Evolutionary conservation across 1,284 basidiomycete genomes (phyloP).

Genomic region (Leccinum subspadiceum): DNA sequence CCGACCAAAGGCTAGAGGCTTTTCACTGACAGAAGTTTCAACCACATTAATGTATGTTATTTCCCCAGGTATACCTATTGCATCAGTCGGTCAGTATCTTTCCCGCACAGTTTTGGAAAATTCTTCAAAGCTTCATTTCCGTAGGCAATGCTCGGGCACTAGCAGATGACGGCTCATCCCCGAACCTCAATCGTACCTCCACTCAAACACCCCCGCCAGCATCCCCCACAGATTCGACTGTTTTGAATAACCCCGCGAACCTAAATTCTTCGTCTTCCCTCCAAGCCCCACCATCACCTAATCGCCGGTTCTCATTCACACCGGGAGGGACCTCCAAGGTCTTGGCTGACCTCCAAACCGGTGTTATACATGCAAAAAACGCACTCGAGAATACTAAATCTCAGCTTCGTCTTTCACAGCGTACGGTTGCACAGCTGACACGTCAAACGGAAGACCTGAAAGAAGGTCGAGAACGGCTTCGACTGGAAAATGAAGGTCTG

Average conservation of each 20-base stretch:
- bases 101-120: slow-evolving; percentile 9
- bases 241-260: slow-evolving; percentile 17
- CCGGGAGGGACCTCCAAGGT: slow-evolving; percentile 80
- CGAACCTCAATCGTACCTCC: slow-evolving; percentile 33
- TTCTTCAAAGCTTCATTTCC: slow-evolving; percentile 25
- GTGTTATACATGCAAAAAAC: slow-evolving; percentile 74
- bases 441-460: slow-evolving; percentile 84
- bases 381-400: slow-evolving; percentile 81
- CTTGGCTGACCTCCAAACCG: slow-evolving; percentile 77
- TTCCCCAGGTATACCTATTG: slow-evolving; percentile 71
- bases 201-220: slow-evolving; percentile 27
- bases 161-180: slow-evolving; percentile 62
- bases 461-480: slow-evolving; percentile 74
- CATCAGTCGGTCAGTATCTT: slow-evolving; percentile 65
- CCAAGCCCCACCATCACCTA: slow-evolving; percentile 44
- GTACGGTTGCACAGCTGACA: slow-evolving; percentile 76
- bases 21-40: slow-evolving; percentile 29
- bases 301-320: slow-evolving; percentile 60
- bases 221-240: slow-evolving; percentile 32
- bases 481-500: slow-evolving; percentile 81
- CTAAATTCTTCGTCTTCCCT: slow-evolving; percentile 29
- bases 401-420: slow-evolving; percentile 73
- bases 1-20: slow-evolving; percentile 24
- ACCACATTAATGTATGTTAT: slow-evolving; percentile 22
- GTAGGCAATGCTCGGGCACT: slow-evolving; percentile 77